Base-by-base conservation (phyloP, 805 yeast species). In the Helenozyma rhizophorensis region DNA sequence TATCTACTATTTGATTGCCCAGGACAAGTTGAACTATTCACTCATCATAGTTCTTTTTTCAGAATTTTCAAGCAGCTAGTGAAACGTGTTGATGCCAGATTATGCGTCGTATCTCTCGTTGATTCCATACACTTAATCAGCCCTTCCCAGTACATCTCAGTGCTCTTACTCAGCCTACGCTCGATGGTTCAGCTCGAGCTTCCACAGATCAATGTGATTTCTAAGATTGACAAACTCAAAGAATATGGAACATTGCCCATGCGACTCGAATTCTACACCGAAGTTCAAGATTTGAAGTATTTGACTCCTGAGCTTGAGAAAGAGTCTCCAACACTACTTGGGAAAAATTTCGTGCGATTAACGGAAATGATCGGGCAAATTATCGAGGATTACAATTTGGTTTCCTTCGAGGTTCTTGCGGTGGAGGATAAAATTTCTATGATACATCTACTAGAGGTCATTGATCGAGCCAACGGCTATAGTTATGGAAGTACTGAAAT, bases 401-500 rank as follows among this genome's bases (percentile, higher is more conserved):
- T 93, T 0, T 78, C 84, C 3, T 93, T 83, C 53, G 95, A 87
- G 49, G 98, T 93, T 1, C 60, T 93, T 26, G 76, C 95, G 0
- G 83, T 93, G 3, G 97, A 93, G 50, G 94, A 93, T 56, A 93
- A 93, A 51, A 77, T 79, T 39, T 78, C 93, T 21, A 93, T 93
- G 97, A 89, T 93, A 19, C 72, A 81, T 31, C 58, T 93, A 23
- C 69, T 93, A 27, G 70, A 83, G 11, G 67, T 76, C 2, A 76
- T 93, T 8, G 99, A 93, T 53, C 89, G 84, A 53, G 90, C 97
- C 2, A 85, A 82, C 48, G 99, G 99, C 0, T 93, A 93, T 54
- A 73, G 84, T 45, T 87, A 86, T 64, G 99, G 99, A 0, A 68
- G 89, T 1, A 84, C 88, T 19, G 99, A 93, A 47, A 70, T 90